Base-by-base conservation (phyloP, 495 filamentous ascomycete genomes). In the Aspergillus asperescens region DNA sequence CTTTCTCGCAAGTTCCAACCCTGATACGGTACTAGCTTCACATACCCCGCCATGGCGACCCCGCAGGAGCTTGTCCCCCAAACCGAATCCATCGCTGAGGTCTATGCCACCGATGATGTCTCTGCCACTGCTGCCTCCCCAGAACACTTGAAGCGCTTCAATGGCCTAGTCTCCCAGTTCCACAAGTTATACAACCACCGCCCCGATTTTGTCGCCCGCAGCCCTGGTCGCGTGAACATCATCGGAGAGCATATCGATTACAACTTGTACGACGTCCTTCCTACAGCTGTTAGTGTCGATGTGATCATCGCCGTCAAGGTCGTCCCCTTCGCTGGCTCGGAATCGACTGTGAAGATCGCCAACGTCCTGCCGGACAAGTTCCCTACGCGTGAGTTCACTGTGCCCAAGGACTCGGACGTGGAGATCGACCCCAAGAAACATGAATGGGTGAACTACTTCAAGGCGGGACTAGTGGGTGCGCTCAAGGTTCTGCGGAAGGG, bases 241-340 rank as follows among this genome's bases (percentile, higher is more conserved):
- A 96, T 98, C 61, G 93, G 93, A 64, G 93, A 98, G 76, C 93
- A 98, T 72, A 96, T 98, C 62, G 93, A 98, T 76, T 98, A 98
- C 70, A 94, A 89, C 16, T 82, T 97, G 29, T 98, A 96, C 74
- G 83, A 92, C 63, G 92, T 96, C 41, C 77, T 98, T 15, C 93
- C 93, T 45, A 97, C 96, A 81, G 93, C 91, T 48, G 87, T 96
- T 57, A 89, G 84, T 15, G 87, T 89, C 42, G 93, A 98, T 66
- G 82, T 90, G 48, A 79, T 98, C 35, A 78, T 98, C 52, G 93
- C 92, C 43, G 88, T 96, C 35, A 85, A 85, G 38, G 78, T 81
- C 34, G 66, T 78, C 55, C 69, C 72, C 8, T 58, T 71, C 9
- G 49, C 62, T 25, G 59, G 63, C 12, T 61, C 64, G 13, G 75